Evolutionary conservation across 805 yeast species (phyloP), one percentile per base, ranked within the genome.

Genomic region (Peterozyma xylosa): DNA sequence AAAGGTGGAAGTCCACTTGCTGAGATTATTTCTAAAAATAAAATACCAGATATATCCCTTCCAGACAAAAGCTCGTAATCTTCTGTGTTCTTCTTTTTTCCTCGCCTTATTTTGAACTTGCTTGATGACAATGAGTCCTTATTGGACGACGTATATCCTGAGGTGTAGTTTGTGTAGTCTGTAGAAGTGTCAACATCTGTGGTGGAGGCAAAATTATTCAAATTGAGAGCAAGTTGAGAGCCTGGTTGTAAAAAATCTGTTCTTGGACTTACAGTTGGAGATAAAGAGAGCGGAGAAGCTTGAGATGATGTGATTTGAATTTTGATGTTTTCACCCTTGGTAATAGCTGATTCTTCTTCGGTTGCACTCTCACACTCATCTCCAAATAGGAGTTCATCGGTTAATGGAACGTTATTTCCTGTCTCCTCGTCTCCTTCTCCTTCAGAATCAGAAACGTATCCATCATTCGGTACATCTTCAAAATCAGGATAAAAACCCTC

Each of bases 1-100:
- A 82, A 70, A 0, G 95, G 86, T 1, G 99, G 99, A 33, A 91
- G 66, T 45, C 82, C 88, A 2, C 76, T 65, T 9, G 91, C 88
- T 1, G 83, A 76, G 3, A 78, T 73, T 16, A 91, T 76, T 49
- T 90, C 95, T 33, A 91, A 56, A 53, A 84, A 86, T 3, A 86
- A 61, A 7, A 90, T 84, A 2, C 98, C 99, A 29, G 64, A 57
- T 9, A 75, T 71, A 17, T 65, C 61, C 34, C 70, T 53, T 40
- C 60, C 60, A 30, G 64, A 53, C 4, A 55, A 41, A 10, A 76
- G 54, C 36, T 67, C 65, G 48, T 71, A 75, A 15, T 49, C 39
- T 27, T 35, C 14, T 7, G 47, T 5, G 48, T 36, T 71, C 71
- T 65, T 5, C 44, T 42, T 3, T 54, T 49, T 32, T 61, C 54